Percentiles rank a stretch among this genome's conserved stretches.
These are phyloP conservation scores for Glycine soja DNA, from an alignment of 306 rosid genomes.

Conservation along the genomic window DNA sequence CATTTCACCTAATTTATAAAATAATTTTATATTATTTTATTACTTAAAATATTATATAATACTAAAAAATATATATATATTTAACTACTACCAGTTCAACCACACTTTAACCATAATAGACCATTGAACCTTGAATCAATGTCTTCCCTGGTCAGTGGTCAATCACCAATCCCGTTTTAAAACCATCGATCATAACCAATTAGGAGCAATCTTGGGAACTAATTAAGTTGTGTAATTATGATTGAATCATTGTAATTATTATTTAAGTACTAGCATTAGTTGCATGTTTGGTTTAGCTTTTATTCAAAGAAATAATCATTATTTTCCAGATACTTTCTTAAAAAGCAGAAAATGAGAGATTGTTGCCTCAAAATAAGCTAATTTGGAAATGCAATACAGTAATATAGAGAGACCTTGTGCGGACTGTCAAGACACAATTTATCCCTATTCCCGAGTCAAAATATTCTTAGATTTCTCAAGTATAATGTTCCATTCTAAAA, in stretches of 20 bases:
- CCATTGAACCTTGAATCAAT: too few species aligned
- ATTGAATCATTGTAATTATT: slow-evolving; percentile 7
- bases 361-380: background rate
- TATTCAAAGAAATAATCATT: background rate
- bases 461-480: slow-evolving; percentile 18
- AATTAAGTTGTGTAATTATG: background rate
- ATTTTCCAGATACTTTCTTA: background rate
- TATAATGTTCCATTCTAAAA: background rate
- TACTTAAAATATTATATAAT: too few species aligned
- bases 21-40: too few species aligned
- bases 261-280: background rate
- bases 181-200: too few species aligned
- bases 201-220: background rate
- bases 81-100: too few species aligned
- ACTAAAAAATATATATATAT: too few species aligned
- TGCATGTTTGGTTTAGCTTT: background rate
- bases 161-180: too few species aligned
- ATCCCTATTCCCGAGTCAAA: background rate
- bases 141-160: too few species aligned
- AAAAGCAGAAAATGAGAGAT: background rate
- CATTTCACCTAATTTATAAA: slow-evolving; percentile 1
- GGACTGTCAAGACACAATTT: slow-evolving; percentile 1
- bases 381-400: background rate
- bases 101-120: too few species aligned
- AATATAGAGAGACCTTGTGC: background rate